Percentiles rank a stretch among this genome's conserved stretches.
These are phyloP conservation scores for Rhizodiscina lignyota DNA, from an alignment of 495 filamentous ascomycete genomes.

Conservation along the genomic window DNA sequence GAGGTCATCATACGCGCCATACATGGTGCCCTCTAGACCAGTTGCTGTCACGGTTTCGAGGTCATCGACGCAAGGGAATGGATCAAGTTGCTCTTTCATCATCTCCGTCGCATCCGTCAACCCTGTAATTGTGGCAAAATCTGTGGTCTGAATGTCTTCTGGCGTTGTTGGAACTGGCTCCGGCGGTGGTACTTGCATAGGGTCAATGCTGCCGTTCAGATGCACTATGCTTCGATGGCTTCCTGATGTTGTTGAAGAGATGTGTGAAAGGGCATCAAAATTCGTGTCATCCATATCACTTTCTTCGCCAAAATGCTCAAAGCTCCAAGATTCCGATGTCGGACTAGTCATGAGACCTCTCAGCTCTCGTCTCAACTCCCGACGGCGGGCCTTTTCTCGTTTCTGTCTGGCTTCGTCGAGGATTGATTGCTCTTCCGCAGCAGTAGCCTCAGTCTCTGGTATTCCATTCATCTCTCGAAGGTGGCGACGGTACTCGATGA, in stretches of 20 bases:
- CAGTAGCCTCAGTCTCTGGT: conserved; percentile 12
- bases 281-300: conserved; percentile 30
- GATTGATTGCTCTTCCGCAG: conserved; percentile 43
- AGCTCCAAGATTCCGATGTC: conserved; percentile 58
- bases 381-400: too few relatives aligned
- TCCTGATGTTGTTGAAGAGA: conserved; percentile 9
- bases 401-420: conserved; percentile 15
- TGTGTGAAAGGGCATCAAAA: conserved; percentile 1
- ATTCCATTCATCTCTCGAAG: conserved; percentile 49
- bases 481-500: conserved; percentile 62
- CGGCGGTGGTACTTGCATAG: conserved; percentile 3
- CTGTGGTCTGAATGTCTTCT: background rate
- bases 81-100: too few relatives aligned
- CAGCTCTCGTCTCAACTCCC: conserved; percentile 10
- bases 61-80: too few relatives aligned
- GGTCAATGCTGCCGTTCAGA: background rate
- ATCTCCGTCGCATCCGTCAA: too few relatives aligned
- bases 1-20: conserved; percentile 47
- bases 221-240: too few relatives aligned
- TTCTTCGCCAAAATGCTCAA: conserved; percentile 62
- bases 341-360: too few relatives aligned
- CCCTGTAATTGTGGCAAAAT: conserved; percentile 17
- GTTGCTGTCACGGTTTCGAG: conserved; percentile 27
- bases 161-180: background rate
- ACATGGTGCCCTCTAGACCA: conserved; percentile 58